Percentiles rank a stretch among this genome's conserved stretches.
phyloP scores from a whole-genome alignment of 176 grass and related monocot species.

The Avena insularis region DNA sequence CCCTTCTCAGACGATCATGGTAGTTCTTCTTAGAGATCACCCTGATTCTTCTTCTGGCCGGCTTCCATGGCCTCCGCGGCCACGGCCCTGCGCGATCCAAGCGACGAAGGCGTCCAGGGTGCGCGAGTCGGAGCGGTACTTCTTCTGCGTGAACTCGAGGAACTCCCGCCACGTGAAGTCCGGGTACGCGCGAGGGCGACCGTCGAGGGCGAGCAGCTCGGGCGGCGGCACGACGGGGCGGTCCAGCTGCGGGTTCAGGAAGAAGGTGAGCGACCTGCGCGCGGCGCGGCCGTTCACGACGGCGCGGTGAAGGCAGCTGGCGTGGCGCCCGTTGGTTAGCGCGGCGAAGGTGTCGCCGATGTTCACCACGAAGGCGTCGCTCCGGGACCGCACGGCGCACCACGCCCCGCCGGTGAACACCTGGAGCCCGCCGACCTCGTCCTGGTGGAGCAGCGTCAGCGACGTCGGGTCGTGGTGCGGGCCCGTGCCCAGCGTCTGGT shows the following conservation, averaged over 20 bases:
- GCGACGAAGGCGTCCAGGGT: conserved; percentile 78
- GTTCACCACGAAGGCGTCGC: conserved; percentile 63
- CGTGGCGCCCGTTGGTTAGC: conserved; percentile 54
- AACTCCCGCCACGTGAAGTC: conserved; percentile 92
- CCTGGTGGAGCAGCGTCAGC: conserved; percentile 68
- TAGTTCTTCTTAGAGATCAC: neutral
- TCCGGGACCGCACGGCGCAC: conserved; percentile 47
- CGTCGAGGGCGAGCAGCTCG: conserved; percentile 29
- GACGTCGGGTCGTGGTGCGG: conserved; percentile 71
- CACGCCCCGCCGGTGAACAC: conserved; percentile 43
- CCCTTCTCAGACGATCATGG: neutral
- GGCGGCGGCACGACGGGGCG: conserved; percentile 39
- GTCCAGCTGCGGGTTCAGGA: conserved; percentile 57
- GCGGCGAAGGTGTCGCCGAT: conserved; percentile 67
- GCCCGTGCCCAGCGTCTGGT: conserved; percentile 59
- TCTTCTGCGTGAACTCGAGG: conserved; percentile 90
- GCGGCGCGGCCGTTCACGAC: conserved; percentile 36
- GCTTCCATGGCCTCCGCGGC: neutral
- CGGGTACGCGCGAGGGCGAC: conserved; percentile 63
- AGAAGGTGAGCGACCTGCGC: conserved; percentile 56
- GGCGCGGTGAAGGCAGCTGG: conserved; percentile 68
- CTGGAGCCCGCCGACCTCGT: conserved; percentile 59
- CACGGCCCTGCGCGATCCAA: conserved; percentile 49
- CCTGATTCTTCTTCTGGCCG: neutral
- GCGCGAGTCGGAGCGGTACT: conserved; percentile 70